Base-by-base conservation (phyloP, 139 green algal genomes). In the Dunaliella primolecta region DNA sequence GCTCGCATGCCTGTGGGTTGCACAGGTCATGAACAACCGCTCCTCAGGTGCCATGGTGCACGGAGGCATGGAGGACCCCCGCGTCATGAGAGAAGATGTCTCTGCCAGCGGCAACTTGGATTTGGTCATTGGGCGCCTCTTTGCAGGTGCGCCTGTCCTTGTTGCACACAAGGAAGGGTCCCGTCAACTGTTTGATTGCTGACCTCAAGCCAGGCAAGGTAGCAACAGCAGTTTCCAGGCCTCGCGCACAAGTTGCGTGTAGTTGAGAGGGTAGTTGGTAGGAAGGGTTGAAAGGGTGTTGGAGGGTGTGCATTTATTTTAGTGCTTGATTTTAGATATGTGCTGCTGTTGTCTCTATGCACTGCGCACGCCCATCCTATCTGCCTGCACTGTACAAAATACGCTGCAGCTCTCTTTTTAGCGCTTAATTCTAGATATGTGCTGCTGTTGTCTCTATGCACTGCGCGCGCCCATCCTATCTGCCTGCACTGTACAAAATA, bases 1-100 rank as follows among this genome's bases (percentile, higher is more conserved):
- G n/a, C n/a, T n/a, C n/a, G n/a, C n/a, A n/a, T n/a, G n/a, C n/a
- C n/a, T n/a, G n/a, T n/a, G n/a, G n/a, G n/a, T n/a, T n/a, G n/a
- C n/a, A n/a, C 46, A 64, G 46, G 46, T 64, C 55, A 80, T 87
- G 33, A 87, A 87, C 82, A 88, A 87, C 75, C 55, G 87, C 24
- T 77, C 80, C 15, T 81, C 64, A 3, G 83, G 87, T 86, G 85
- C 29, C 55, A 36, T 2, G 24, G 78, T 23, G 24, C 30, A 81
- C 27, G 75, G 71, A 21, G 71, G 71, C 3, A 21, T 21, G 3
- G 71, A 31, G 29, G 71, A 31, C 3, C 11, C 11, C 11, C 71
- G 29, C 3, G 71, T 7, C 71, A n/a, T 31, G 71, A 2, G 27
- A n/a, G 71, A 32, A 32, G 71, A n/a, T 3, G 71, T 35, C 3